Conservation (phyloP, 345 rosid species). For the Eucalyptus victrix region DNA sequence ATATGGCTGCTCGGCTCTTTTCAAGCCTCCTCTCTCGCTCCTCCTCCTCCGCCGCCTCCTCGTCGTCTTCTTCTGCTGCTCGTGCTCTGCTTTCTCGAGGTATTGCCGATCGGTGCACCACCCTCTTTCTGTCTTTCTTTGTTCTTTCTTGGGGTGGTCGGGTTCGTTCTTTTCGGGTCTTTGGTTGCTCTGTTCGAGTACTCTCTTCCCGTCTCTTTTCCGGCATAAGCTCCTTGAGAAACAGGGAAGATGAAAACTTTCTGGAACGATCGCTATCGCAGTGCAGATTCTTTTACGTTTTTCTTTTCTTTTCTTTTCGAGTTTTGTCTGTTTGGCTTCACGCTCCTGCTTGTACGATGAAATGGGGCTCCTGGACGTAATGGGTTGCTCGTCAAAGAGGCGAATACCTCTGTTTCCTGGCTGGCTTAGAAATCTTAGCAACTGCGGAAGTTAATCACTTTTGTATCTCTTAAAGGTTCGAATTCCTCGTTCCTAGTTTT, state of each 20-base stretch:
- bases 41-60: conserved; percentile 2
- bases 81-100: conserved; percentile 10
- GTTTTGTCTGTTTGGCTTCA: background rate
- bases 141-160: background rate
- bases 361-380: background rate
- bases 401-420: background rate
- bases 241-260: background rate
- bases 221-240: background rate
- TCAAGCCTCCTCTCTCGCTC: conserved; percentile 50
- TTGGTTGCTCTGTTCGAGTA: background rate
- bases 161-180: background rate
- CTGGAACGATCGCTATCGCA: background rate
- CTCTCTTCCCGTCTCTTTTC: background rate
- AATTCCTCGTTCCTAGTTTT: background rate
- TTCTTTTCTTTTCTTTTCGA: background rate
- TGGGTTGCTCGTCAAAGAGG: background rate
- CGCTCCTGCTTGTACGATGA: background rate
- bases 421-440: background rate
- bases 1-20: conserved; percentile 42
- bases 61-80: conserved; percentile 10
- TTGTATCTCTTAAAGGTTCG: background rate
- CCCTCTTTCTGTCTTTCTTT: background rate
- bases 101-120: background rate
- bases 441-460: background rate
- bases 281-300: background rate